A percentile compares a stretch with the other conserved stretches of the same genome.
These are phyloP conservation scores for Talaromyces sp. DNA, from an alignment of 2,329 filamentous ascomycete species.

Conservation along the genomic window DNA sequence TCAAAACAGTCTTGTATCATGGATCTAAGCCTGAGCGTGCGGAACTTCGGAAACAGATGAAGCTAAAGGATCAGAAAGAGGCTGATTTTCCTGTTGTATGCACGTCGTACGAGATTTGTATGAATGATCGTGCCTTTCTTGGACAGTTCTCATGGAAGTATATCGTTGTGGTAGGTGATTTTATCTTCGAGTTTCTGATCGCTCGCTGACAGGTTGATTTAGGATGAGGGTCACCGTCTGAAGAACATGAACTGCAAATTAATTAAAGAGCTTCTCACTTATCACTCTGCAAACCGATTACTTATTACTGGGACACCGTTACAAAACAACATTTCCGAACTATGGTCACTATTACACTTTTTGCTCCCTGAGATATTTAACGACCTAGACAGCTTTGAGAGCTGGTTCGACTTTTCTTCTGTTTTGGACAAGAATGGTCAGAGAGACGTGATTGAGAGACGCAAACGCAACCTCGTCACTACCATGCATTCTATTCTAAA, in stretches of 20 bases:
- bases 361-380: constrained; percentile 89
- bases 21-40: constrained; percentile 76
- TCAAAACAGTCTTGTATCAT: constrained; percentile 88
- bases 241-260: constrained; percentile 95
- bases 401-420: constrained; percentile 96
- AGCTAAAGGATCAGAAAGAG: constrained; percentile 62
- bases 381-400: constrained; percentile 86
- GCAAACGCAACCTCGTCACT: constrained; percentile 72
- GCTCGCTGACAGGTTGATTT: neutral
- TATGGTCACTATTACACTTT: constrained; percentile 95
- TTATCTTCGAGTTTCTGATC: neutral
- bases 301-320: constrained; percentile 92
- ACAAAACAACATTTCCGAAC: constrained; percentile 90
- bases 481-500: constrained; percentile 93
- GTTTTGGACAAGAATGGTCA: constrained; percentile 78
- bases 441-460: constrained; percentile 73
- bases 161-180: constrained; percentile 72
- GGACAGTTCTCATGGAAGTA: constrained; percentile 91
- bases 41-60: constrained; percentile 70
- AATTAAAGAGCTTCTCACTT: constrained; percentile 82
- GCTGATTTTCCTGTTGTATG: constrained; percentile 83
- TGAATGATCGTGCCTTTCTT: constrained; percentile 79
- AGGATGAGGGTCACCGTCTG: constrained; percentile 94
- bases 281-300: constrained; percentile 83
- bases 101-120: constrained; percentile 93